Evolutionary conservation across 2,329 filamentous ascomycete species (phyloP), one percentile per base, ranked within the genome.

Genomic region (Fusarium hostae): DNA sequence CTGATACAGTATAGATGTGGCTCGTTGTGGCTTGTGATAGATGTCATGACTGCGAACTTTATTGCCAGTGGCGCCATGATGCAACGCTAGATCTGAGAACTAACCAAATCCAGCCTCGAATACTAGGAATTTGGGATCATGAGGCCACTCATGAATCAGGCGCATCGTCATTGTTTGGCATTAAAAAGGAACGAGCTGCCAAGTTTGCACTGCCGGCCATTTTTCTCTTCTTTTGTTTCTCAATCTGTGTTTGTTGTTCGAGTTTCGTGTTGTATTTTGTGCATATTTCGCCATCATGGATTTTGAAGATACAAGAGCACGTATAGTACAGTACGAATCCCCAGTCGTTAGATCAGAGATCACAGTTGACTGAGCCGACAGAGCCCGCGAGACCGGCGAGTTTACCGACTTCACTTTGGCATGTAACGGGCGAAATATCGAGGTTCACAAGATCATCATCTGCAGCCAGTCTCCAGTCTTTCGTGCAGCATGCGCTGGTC

Each of bases 381-480:
- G 64, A 35, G 47, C 48, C 4, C 56, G 63, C 0, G 37, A 62
- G 3, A 39, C 18, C 0, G 48, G 56, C 16, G 63, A 68, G 12
- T 68, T 68, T 0, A 63, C 63, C 0, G 63, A 68, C 10, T 68
- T 68, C 1, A 66, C 48, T 0, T 50, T 68, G 2, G 13, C 41
- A 0, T 68, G 65, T 4, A 6, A 68, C 0, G 43, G 28, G 1
- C 12, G 20, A 12, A 20, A 40, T 8, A 63, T 68, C 2, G 13
- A 34, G 1, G 65, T 56, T 7, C 63, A 68, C 18, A 68, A 44
- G 11, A 39, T 68, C 3, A 51, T 68, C 6, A 40, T 68, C 10
- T 68, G 65, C 3, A 56, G 56, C 22, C 65, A 68, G 4, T 68
- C 65, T 3, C 37, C 63, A 1, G 63, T 68, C 2, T 68, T 68